Base-by-base conservation (phyloP, 2,329 filamentous ascomycete species). In the Paraphaeosphaeria sporulosa region DNA sequence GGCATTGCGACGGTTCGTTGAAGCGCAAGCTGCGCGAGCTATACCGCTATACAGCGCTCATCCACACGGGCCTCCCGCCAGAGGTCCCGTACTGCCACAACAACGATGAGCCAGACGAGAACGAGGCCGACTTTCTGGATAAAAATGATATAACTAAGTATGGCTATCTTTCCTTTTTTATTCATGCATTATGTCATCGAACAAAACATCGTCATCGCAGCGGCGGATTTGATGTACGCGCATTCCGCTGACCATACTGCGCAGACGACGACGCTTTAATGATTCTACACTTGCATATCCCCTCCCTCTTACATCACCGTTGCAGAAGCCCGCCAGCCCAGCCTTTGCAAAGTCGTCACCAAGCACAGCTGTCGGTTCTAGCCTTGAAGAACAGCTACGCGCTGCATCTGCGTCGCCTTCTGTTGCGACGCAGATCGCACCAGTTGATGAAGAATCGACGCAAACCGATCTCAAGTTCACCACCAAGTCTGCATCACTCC, bases 21-120 rank as follows among this genome's bases (percentile, higher is more conserved):
- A 95, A 96, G 87, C 89, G 92, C 80, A 96, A 96, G 85, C 86
- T 97, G 78, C 90, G 90, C 78, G 91, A 95, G 83, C 86, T 97
- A 72, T 96, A 91, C 83, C 85, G 86, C 85, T 89, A 91, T 83
- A 90, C 90, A 78, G 87, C 89, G 77, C 78, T 84, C 66, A 76
- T 81, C 63, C 79, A 80, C 72, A 78, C 79, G 80, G 84, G 74
- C 83, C 87, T 79, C 81, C 82, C 77, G 82, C 82, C 65, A 75
- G 89, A 71, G 86, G 87, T 64, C 53, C 72, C 74, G 71, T 84
- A 86, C 75, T 80, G 84, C 78, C 82, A 83, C 77, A 83, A 86
- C 75, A 81, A 82, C 71, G 84, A 79, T 70, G 79, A 80, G 61
- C 80, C 82, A 62, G 79, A 81, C 68, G 82, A 86, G 69, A 79